Evolutionary conservation across 1,284 basidiomycete genomes (phyloP), one percentile per base, ranked within the genome.

Genomic region (Puccinia horiana): DNA sequence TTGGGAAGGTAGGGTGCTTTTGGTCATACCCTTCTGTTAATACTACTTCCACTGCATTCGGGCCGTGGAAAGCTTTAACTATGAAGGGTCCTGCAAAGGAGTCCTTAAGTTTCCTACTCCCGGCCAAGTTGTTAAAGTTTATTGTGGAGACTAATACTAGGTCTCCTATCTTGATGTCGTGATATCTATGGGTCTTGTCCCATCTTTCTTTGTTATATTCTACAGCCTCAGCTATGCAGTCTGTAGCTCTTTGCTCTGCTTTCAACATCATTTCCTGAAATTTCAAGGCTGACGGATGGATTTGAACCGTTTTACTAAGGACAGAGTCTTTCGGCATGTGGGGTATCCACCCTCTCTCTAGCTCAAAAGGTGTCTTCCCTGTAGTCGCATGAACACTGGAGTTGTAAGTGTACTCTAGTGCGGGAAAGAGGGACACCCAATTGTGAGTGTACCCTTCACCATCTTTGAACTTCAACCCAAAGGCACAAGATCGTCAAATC

Each of bases 71-170:
- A 1, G 18, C 26, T 16, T 32, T 54, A 1, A 77, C 35, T 1
- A 77, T n/a, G 65, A 63, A 77, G 2, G 75, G 75, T 77, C 75
- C 75, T 44, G 47, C 35, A 63, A 77, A 77, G 0, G 75, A 16
- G 47, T 77, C 75, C 18, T 65, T 63, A 14, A 77, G 6, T 35
- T 77, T 77, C 44, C 44, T 61, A 11, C 18, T 23, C 1, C 56
- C 58, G 5, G 47, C 32, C 1, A 77, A n/a, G 42, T 61, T 77
- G 11, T 35, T 77, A 32, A 77, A 65, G n/a, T 77, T 37, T 9
- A 35, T 35, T 20, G 75, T 77, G 35, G 75, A 77, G 2, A 77
- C 26, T 5, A 77, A 32, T 40, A 77, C 54, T 9, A n/a, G 12
- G 29, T 77, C 58, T 61, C 75, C 75, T 0, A 77, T 23, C 47